Base-by-base conservation (phyloP, 106 monocot genomes). In the Phalaenopsis equestris region DNA sequence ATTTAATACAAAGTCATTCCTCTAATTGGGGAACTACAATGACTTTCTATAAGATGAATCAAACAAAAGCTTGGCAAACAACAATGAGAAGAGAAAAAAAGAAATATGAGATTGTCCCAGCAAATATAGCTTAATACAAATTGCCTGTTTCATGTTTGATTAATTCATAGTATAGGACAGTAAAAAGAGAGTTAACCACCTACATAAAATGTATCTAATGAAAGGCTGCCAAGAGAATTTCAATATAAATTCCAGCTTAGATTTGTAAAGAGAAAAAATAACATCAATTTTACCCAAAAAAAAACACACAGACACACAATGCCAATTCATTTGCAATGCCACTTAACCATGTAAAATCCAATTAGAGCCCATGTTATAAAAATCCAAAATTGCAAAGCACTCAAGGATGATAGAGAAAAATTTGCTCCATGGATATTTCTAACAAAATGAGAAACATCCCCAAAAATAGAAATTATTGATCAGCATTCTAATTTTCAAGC, bases 341-440 rank as follows among this genome's bases (percentile, higher is more conserved):
- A 74, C 23, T 8, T 7, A 38, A 68, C 38, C 70, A 70, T 4
- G 3, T 70, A 15, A 70, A 38, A 70, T 11, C 39, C 36, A 70
- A 39, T 39, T 42, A 74, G 43, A 36, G 42, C 42, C 74, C 74
- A 74, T 43, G 10, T 74, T 18, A n/a, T 45, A 74, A 18, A 74
- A 45, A 16, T 74, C 43, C 74, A 42, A 45, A 38, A 74, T 42
- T 74, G n/a, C 17, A 7, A 45, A 45, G 41, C 1, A 43, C 19
- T 74, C 74, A 74, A 74, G 74, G 45, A 74, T 74, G 45, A 43
- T 18, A 74, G 41, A 42, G 73, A 6, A 42, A 43, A 18, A 39
- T 14, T 38, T 2, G 70, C 38, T 39, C 70, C 52, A 15, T 70
- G 18, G 38, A 9, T 15, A 70, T 37, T 30, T 38, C 70, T 37